phyloP scores from a whole-genome alignment of 768 basidiomycete genomes.

The Auricularia sp. region DNA sequence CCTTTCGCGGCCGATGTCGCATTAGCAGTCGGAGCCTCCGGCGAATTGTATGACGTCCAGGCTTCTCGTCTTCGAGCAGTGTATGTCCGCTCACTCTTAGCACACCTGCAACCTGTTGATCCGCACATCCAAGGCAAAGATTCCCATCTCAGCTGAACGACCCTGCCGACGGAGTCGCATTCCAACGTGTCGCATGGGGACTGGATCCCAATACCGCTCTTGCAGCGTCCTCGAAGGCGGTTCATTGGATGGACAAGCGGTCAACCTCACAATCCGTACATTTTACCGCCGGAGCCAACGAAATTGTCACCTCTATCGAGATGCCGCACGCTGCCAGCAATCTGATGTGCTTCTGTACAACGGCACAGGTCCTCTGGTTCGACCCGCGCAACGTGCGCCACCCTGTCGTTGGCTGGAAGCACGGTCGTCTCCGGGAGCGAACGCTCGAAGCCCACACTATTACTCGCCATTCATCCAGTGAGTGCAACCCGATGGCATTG shows the following conservation, averaged over 20 bases:
- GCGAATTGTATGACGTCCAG: background rate
- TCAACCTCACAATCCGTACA: background rate
- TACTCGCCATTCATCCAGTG: constrained; percentile 1
- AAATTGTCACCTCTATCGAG: constrained; percentile 47
- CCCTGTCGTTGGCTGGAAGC: constrained; percentile 52
- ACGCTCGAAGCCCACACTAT: constrained; percentile 31
- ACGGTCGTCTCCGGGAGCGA: constrained; percentile 50
- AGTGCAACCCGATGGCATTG: background rate
- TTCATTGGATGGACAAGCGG: background rate
- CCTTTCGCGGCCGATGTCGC: background rate
- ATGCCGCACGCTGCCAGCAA: constrained; percentile 26
- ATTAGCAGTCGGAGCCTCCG: background rate
- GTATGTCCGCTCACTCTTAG: background rate
- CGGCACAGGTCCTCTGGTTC: constrained; percentile 56
- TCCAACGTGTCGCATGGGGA: constrained; percentile 6
- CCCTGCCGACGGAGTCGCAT: constrained; percentile 18
- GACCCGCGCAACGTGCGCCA: constrained; percentile 48
- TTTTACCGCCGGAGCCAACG: constrained; percentile 9
- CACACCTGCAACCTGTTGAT: background rate
- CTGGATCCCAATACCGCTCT: constrained; percentile 17
- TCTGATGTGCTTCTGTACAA: constrained; percentile 47
- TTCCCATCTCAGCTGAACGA: background rate
- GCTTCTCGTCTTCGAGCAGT: background rate
- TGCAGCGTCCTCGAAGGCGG: constrained; percentile 23
- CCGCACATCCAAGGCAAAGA: background rate